Evolutionary conservation across 2,329 filamentous ascomycete species (phyloP), one percentile per base, ranked within the genome.

Genomic region (Corniculantispora saksenae): DNA sequence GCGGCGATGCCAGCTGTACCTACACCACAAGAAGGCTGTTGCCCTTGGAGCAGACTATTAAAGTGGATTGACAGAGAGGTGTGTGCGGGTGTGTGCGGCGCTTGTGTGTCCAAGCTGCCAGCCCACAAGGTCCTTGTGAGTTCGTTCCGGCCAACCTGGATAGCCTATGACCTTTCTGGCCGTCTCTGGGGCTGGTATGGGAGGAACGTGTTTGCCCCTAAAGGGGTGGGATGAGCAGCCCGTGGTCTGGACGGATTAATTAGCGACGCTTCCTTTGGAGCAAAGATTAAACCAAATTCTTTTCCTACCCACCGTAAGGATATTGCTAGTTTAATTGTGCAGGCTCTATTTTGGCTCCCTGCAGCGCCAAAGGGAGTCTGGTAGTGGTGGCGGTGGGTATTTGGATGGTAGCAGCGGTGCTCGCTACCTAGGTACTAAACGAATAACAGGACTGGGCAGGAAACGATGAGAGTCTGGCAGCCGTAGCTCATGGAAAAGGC

Each of bases 41-140:
- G 59, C 47, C 59, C 48, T 61, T 45, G 12, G 47, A 21, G 29
- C 40, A 10, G 27, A 25, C 60, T 56, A 50, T 50, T 38, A 57
- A 57, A 63, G 61, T 63, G 61, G 61, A 63, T 45, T 38, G 59
- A 12, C 29, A 17, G 19, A 13, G 59, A 48, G 38, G 32, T 43
- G 59, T 61, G 55, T 53, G 59, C 35, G 32, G 38, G 57, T 59
- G 43, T 50, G 50, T 47, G 38, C 60, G 48, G 50, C 50, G 51
- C 61, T 54, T 54, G 32, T 15, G 40, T 50, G 61, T 63, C 61
- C 61, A 53, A 63, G 61, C 48, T 50, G 48, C 53, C 61, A 63
- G 53, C 61, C 53, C 40, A 29, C 53, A 63, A 63, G 53, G 61
- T 63, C 48, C 60, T 48, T 43, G 21, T 61, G 61, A 40, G 43